Conservation (phyloP, 345 rosid genomes). For the Citrus cavaleriei region DNA sequence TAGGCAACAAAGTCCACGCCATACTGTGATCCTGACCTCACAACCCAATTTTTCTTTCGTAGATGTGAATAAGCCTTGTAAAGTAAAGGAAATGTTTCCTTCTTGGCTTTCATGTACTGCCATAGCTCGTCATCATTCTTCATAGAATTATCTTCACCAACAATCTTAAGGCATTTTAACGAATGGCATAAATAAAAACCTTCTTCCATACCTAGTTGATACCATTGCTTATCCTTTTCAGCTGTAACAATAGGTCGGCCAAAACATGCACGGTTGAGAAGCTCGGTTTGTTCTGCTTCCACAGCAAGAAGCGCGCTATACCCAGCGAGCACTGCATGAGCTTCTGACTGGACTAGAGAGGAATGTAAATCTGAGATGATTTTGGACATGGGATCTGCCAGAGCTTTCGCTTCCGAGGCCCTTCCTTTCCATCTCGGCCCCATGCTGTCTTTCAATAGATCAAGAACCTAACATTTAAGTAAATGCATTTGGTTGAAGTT, state of each 20-base stretch:
- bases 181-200: conserved; percentile 57
- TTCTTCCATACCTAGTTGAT: conserved; percentile 75
- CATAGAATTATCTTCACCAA: conserved; percentile 24
- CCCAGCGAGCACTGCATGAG: conserved; percentile 46
- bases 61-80: conserved; percentile 80
- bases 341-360: conserved; percentile 42
- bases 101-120: conserved; percentile 47
- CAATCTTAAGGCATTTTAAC: conserved; percentile 61
- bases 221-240: conserved; percentile 68
- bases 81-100: conserved; percentile 43
- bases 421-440: conserved; percentile 89
- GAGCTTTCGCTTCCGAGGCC: conserved; percentile 66
- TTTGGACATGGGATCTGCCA: conserved; percentile 66
- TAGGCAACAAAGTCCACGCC: conserved; percentile 84
- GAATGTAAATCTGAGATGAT: conserved; percentile 50
- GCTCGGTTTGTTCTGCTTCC: conserved; percentile 49
- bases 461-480: background rate
- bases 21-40: conserved; percentile 65
- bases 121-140: conserved; percentile 42
- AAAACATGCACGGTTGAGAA: conserved; percentile 64
- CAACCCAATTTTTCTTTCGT: conserved; percentile 68
- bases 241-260: conserved; percentile 54
- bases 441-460: conserved; percentile 28
- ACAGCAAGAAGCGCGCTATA: conserved; percentile 48
- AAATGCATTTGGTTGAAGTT: background rate